Evolutionary conservation across 1,139 yeast genomes (phyloP).

Genomic region (Blastobotrys petasosporus): DNA sequence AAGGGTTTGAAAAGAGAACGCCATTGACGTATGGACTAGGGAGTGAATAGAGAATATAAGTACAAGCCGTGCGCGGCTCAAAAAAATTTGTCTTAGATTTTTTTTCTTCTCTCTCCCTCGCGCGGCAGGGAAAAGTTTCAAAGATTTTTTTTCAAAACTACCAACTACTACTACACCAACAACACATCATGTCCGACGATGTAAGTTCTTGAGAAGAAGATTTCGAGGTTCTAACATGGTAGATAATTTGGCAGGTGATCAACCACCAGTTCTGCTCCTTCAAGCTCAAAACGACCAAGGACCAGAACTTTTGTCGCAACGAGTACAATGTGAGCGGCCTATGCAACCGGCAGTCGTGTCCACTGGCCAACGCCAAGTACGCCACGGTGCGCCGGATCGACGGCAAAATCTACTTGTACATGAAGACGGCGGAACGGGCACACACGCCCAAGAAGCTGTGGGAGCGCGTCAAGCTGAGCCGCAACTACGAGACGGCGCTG

Average conservation of each 20-base stretch:
- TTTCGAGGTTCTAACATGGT: neutral
- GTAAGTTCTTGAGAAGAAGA: conserved; percentile 6
- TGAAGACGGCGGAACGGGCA: conserved; percentile 96
- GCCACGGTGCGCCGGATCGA: conserved; percentile 90
- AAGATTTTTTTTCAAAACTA: conserved; percentile 7
- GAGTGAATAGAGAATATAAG: too few species aligned
- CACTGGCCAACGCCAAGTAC: conserved; percentile 90
- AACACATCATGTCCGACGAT: conserved; percentile 11
- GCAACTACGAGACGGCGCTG: conserved; percentile 81
- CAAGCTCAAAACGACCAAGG: conserved; percentile 72
- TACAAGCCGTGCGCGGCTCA: too few species aligned
- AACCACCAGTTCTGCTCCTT: conserved; percentile 87
- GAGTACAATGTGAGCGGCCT: conserved; percentile 86
- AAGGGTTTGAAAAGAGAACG: too few species aligned
- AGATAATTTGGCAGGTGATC: conserved; percentile 86
- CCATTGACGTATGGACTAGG: too few species aligned
- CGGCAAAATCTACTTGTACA: conserved; percentile 82
- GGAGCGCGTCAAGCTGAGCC: conserved; percentile 87
- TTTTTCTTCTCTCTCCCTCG: neutral
- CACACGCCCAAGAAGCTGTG: conserved; percentile 90
- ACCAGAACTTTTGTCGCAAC: conserved; percentile 78
- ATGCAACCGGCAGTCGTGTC: conserved; percentile 90
- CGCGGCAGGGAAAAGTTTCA: neutral
- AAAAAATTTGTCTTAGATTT: too few species aligned
- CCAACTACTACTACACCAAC: too few species aligned